Evolutionary conservation across 169 alveolate genomes (phyloP).

Genomic region (Plasmodium relictum): DNA sequence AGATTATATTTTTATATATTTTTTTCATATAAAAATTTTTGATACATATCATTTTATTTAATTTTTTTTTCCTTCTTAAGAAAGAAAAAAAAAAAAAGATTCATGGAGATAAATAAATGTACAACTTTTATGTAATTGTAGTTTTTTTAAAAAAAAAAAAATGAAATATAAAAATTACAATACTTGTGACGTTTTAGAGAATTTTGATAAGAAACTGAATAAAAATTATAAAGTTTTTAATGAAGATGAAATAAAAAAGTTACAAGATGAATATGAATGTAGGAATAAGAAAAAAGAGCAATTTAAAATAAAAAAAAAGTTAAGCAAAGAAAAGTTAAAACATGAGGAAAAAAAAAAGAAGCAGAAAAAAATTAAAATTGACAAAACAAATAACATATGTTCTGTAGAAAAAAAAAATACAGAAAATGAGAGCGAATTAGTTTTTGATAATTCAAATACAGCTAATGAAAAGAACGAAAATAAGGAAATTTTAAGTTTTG

Average conservation of each 20-base stretch:
- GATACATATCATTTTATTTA: no score
- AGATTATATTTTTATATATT: no score
- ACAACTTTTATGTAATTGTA: not conserved
- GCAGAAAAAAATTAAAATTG: not conserved
- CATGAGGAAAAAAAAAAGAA: not conserved
- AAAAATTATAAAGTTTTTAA: slow-evolving; percentile 56
- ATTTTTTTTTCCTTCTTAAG: no score
- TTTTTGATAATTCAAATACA: not conserved
- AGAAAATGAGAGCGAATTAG: not conserved
- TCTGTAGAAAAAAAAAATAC: not conserved
- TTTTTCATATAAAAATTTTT: no score
- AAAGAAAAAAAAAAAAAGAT: no score
- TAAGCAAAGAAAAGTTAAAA: slow-evolving; percentile 12
- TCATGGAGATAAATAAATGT: not conserved
- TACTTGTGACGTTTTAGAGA: slow-evolving; percentile 25
- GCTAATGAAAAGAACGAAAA: not conserved
- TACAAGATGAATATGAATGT: slow-evolving; percentile 75
- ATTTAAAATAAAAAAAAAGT: not conserved
- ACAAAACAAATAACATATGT: not conserved
- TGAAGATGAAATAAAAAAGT: slow-evolving; percentile 19
- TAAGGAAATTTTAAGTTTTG: slow-evolving; percentile 83
- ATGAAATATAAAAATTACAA: slow-evolving; percentile 29
- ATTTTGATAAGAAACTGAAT: slow-evolving; percentile 55
- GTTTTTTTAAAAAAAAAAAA: not conserved
- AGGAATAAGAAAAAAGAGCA: slow-evolving; percentile 27